Evolutionary conservation across 345 rosid species (phyloP), one percentile per base, ranked within the genome.

Genomic region (Gossypium sturtianum): DNA sequence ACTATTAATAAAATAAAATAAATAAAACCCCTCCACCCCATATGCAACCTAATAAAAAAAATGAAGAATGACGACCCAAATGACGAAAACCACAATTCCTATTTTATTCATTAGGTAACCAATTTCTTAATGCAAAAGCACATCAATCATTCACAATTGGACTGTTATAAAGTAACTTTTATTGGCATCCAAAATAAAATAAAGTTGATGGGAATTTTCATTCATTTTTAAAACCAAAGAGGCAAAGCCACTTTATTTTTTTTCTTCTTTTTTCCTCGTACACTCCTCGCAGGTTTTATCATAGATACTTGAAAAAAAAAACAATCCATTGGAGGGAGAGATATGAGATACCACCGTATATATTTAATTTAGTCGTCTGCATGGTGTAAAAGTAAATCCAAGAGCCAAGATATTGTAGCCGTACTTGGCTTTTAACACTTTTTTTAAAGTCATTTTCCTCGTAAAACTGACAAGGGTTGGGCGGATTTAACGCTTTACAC

Each of bases 41-140:
- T 41, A 22, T 49, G 56, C 73, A 54, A 47, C 53, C 49, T 9
- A 77, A 1, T 7, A 72, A 73, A 84, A 29, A 78, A 63, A 81
- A 25, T 84, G 1, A 45, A 1, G 17, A 23, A 16, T 83, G 88
- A 86, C 89, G 86, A 66, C 74, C 81, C 52, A 54, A 78, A 77
- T 86, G 89, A 86, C 89, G 86, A 34, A 78, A 79, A 80, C 60
- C 7, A 44, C 17, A 66, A 17, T 64, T 10, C 43, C 15, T 74
- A 64, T 69, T 79, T 60, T 71, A 69, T 73, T 51, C 63, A 64
- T 38, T 15, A 16, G 48, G 57, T 62, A 34, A 49, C 20, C 72
- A 29, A 48, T 74, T 71, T 75, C 65, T 77, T 73, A 44, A 43
- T 75, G 70, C 57, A 23, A 13, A 17, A 29, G 8, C 29, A 45